These are phyloP conservation scores for Clarireedia paspali DNA, from an alignment of 2,329 filamentous ascomycete genomes.

Conservation along the genomic window DNA sequence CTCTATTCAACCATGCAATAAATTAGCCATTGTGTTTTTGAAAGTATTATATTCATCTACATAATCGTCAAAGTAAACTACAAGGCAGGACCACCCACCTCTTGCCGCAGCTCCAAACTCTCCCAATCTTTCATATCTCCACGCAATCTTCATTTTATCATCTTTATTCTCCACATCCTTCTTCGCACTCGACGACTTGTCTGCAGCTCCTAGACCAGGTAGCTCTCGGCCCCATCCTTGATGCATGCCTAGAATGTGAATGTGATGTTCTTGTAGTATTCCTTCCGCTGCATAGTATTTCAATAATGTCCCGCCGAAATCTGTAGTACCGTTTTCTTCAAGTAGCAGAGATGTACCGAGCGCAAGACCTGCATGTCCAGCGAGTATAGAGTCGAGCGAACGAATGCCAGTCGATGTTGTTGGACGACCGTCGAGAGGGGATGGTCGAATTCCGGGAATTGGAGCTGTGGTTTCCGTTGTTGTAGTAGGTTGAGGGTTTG, in stretches of 20 bases:
- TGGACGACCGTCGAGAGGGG: constrained; percentile 76
- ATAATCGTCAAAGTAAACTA: constrained; percentile 44
- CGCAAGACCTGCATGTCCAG: constrained; percentile 77
- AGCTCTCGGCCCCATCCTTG: constrained; percentile 78
- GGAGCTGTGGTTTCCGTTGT: constrained; percentile 20
- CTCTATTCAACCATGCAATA: constrained; percentile 16
- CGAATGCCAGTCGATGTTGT: constrained; percentile 88
- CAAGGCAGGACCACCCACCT: constrained; percentile 30
- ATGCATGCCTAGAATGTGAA: constrained; percentile 76
- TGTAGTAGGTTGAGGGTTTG: background rate
- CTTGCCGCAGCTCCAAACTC: constrained; percentile 51
- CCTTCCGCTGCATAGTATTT: constrained; percentile 92
- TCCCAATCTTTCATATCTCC: constrained; percentile 85
- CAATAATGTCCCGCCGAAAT: constrained; percentile 79
- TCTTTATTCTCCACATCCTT: constrained; percentile 32
- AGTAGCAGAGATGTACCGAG: constrained; percentile 75
- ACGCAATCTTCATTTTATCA: constrained; percentile 97
- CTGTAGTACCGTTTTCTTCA: constrained; percentile 86
- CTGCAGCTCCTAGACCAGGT: constrained; percentile 55
- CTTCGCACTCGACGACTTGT: constrained; percentile 31
- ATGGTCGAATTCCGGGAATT: constrained; percentile 62
- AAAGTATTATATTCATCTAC: constrained; percentile 4
- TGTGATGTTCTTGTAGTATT: constrained; percentile 78
- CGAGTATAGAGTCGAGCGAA: constrained; percentile 77
- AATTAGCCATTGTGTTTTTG: constrained; percentile 14